phyloP scores from a whole-genome alignment of 2,329 filamentous ascomycete species.

The Colletotrichum chlorophyti region DNA sequence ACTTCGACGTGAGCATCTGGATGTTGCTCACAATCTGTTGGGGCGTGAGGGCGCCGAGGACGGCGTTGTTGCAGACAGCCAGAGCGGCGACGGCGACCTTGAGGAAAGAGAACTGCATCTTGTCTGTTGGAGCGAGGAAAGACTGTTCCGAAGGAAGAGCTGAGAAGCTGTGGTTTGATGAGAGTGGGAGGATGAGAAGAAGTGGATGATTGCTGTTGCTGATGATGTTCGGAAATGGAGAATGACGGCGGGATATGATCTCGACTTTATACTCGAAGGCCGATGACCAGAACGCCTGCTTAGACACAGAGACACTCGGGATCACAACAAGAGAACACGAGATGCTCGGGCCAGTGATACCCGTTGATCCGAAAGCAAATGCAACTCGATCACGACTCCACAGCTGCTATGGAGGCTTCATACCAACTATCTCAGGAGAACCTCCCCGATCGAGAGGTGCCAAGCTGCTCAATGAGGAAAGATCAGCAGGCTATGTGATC shows the following conservation, averaged over 20 bases:
- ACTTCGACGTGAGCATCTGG: slow-evolving; percentile 33
- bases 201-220: too few species aligned
- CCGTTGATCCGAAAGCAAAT: too few species aligned
- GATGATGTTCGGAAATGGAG: too few species aligned
- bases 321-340: too few species aligned
- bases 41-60: slow-evolving; percentile 27
- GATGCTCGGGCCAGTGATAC: too few species aligned
- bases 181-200: not conserved
- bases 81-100: slow-evolving; percentile 26
- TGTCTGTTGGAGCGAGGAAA: not conserved
- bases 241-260: too few species aligned
- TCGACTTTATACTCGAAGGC: too few species aligned
- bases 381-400: too few species aligned
- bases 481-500: not conserved
- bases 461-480: not conserved
- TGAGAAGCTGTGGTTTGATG: not conserved
- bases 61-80: slow-evolving; percentile 28
- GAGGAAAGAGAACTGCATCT: slow-evolving; percentile 30
- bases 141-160: not conserved
- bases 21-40: slow-evolving; percentile 34
- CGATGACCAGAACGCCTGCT: too few species aligned
- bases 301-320: too few species aligned
- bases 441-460: not conserved
- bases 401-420: not conserved
- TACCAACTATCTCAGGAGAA: not conserved